Evolutionary conservation across 371 early-diverging fungal genomes (phyloP).

Genomic region (Mucor saturninus): DNA sequence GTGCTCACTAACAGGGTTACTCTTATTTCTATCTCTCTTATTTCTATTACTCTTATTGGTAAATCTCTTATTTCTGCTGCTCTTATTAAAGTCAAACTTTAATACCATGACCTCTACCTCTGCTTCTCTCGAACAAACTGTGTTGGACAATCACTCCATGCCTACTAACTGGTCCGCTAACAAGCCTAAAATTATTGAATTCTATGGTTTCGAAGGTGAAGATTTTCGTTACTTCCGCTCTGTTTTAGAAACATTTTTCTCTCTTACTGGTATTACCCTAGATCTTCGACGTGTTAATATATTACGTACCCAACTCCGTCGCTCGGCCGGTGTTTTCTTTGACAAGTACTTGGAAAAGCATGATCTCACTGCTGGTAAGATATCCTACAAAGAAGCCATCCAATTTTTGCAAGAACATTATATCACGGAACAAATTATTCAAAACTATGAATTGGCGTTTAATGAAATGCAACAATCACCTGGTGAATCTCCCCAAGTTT

Average conservation of each 20-base stretch:
- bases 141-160: conserved; percentile 1
- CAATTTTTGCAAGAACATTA: no score
- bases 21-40: not conserved
- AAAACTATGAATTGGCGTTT: no score
- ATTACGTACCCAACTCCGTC: conserved; percentile 3
- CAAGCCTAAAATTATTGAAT: conserved; percentile 6
- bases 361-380: not conserved
- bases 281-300: not conserved
- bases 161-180: not conserved
- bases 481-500: no score
- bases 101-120: not conserved
- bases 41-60: not conserved
- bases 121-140: not conserved
- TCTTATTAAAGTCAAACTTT: no score
- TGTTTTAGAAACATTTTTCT: not conserved
- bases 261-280: not conserved
- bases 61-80: no score
- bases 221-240: conserved; percentile 17
- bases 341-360: not conserved
- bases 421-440: no score
- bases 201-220: conserved; percentile 21
- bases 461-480: no score
- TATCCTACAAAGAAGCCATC: no score
- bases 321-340: not conserved
- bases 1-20: conserved; percentile 17